A percentile compares a stretch with the other conserved stretches of the same genome.
phyloP scores from a whole-genome alignment of 805 yeast genomes.

The Candida schatavii region DNA sequence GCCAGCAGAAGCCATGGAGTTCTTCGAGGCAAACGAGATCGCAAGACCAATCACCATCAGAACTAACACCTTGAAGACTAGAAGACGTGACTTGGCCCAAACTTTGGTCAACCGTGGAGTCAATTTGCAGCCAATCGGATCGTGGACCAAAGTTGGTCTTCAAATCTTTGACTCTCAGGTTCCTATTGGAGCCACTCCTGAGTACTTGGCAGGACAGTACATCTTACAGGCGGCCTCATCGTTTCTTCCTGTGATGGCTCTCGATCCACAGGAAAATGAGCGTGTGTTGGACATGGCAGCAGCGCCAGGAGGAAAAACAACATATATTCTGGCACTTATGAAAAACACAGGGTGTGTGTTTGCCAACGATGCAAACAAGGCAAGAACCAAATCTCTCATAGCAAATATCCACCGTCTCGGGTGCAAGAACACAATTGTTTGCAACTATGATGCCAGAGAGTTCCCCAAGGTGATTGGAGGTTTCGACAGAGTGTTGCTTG shows the following conservation, averaged over 20 bases:
- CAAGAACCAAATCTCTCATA: conserved; percentile 92
- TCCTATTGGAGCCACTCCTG: conserved; percentile 99
- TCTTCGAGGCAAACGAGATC: conserved; percentile 97
- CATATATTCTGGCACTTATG: conserved; percentile 93
- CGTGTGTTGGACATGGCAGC: conserved; percentile 98
- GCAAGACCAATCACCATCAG: conserved; percentile 95
- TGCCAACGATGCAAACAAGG: conserved; percentile 96
- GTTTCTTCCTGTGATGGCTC: conserved; percentile 95
- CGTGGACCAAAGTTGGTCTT: conserved; percentile 97
- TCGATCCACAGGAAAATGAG: conserved; percentile 96
- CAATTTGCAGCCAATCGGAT: conserved; percentile 92
- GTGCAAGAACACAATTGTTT: conserved; percentile 92
- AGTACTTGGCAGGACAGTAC: conserved; percentile 95
- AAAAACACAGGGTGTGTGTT: conserved; percentile 96
- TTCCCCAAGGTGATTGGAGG: conserved; percentile 99
- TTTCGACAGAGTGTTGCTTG: conserved; percentile 88
- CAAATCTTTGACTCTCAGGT: conserved; percentile 98
- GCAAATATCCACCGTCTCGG: conserved; percentile 98
- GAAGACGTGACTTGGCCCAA: conserved; percentile 95
- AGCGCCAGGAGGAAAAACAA: conserved; percentile 99
- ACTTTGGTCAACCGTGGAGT: conserved; percentile 95
- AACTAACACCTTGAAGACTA: conserved; percentile 92
- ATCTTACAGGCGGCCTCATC: conserved; percentile 98
- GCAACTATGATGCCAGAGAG: conserved; percentile 97
- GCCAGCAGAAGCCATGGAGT: conserved; percentile 96